Evolutionary conservation across 768 basidiomycete species (phyloP).

Genomic region (Aureoboletus auriporus): DNA sequence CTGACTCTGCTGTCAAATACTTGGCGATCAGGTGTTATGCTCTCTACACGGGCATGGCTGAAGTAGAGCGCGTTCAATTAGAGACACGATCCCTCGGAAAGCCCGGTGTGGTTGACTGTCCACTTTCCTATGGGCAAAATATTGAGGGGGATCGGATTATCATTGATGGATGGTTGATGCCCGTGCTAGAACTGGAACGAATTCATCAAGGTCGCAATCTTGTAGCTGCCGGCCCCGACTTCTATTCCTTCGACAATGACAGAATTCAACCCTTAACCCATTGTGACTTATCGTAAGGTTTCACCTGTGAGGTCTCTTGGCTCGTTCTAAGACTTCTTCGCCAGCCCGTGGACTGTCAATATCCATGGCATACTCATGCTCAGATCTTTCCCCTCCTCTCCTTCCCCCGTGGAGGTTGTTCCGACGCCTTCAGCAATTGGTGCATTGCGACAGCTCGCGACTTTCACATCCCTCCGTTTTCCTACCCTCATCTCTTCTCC

Average conservation of each 20-base stretch:
- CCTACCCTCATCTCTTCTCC: slow-evolving; percentile 83
- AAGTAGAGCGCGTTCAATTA: slow-evolving; percentile 64
- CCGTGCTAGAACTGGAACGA: slow-evolving; percentile 62
- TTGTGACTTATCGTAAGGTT: slow-evolving; percentile 53
- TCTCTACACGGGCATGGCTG: slow-evolving; percentile 71
- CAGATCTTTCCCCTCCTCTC: slow-evolving; percentile 35
- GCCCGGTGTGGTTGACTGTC: slow-evolving; percentile 55
- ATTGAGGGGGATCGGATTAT: slow-evolving; percentile 40
- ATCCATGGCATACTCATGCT: slow-evolving; percentile 67
- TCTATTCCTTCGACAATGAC: slow-evolving; percentile 40
- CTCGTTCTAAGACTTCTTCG: slow-evolving; percentile 11
- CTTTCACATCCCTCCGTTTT: slow-evolving; percentile 60
- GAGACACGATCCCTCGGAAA: slow-evolving; percentile 63
- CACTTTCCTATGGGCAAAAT: slow-evolving; percentile 51
- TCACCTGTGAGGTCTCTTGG: background rate
- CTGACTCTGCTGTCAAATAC: slow-evolving; percentile 60
- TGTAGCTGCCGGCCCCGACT: slow-evolving; percentile 42
- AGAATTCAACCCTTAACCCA: slow-evolving; percentile 33
- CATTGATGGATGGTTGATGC: slow-evolving; percentile 82
- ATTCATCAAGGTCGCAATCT: slow-evolving; percentile 47
- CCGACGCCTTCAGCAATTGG: slow-evolving; percentile 56
- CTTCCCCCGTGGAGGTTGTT: slow-evolving; percentile 44
- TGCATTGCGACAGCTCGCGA: slow-evolving; percentile 59
- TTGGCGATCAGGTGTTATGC: slow-evolving; percentile 80
- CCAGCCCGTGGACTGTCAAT: slow-evolving; percentile 54